These are phyloP conservation scores for Lentithecium fluviatile DNA, from an alignment of 495 filamentous ascomycete species.

Conservation along the genomic window DNA sequence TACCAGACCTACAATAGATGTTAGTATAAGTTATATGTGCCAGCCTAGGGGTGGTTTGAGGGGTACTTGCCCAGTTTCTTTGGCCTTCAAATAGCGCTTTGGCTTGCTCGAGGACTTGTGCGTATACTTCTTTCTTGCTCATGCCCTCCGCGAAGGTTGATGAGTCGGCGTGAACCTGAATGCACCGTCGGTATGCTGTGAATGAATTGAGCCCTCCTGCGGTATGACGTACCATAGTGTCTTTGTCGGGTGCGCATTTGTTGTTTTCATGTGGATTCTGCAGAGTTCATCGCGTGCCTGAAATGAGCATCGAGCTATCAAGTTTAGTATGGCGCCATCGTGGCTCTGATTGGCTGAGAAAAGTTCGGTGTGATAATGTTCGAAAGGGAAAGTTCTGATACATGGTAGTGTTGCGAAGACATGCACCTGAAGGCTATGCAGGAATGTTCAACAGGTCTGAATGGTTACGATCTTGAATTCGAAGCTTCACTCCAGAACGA, in stretches of 20 bases:
- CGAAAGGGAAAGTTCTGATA: too few species aligned
- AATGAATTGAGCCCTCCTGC: background rate
- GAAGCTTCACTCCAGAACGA: too few species aligned
- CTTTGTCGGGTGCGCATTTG: background rate
- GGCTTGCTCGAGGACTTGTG: constrained; percentile 69
- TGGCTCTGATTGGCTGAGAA: constrained; percentile 4
- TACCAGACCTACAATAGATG: background rate
- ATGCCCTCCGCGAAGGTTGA: constrained; percentile 67
- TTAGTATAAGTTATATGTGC: too few species aligned
- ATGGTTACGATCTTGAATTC: too few species aligned
- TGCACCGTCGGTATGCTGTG: background rate
- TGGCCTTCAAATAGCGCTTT: constrained; percentile 72
- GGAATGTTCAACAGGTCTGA: too few species aligned
- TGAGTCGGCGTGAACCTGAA: constrained; percentile 81
- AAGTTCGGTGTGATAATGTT: background rate
- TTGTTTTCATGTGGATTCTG: too few species aligned
- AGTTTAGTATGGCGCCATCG: background rate
- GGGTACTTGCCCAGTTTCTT: constrained; percentile 74
- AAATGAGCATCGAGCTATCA: background rate
- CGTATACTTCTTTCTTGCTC: constrained; percentile 74
- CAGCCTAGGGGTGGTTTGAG: too few species aligned
- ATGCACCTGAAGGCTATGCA: too few species aligned
- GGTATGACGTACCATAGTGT: constrained; percentile 1
- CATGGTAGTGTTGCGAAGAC: too few species aligned
- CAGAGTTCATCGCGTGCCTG: too few species aligned